Evolutionary conservation across 768 basidiomycete genomes (phyloP).

Genomic region (Piloderma croceum): DNA sequence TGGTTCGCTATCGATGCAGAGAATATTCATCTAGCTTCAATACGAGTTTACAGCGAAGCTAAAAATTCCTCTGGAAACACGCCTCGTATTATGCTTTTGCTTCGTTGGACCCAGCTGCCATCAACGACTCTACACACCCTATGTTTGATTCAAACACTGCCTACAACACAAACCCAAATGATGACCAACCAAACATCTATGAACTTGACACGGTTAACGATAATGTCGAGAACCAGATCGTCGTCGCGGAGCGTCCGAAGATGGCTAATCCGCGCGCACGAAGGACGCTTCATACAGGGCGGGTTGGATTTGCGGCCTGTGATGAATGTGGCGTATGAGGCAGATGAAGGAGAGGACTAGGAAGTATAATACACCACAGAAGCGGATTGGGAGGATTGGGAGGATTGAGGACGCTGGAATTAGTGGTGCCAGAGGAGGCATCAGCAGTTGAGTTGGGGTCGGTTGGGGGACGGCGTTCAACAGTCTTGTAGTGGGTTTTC

Average conservation of each 20-base stretch:
- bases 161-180: slow-evolving; percentile 14
- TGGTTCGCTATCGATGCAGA: slow-evolving; percentile 76
- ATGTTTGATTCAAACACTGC: slow-evolving; percentile 22
- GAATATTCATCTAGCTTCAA: slow-evolving; percentile 75
- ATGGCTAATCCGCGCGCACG: slow-evolving; percentile 61
- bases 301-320: slow-evolving; percentile 67
- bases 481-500: slow-evolving; percentile 55
- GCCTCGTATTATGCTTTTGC: slow-evolving; percentile 60
- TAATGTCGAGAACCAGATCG: slow-evolving; percentile 77
- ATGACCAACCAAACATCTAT: slow-evolving; percentile 61
- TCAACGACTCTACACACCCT: slow-evolving; percentile 32
- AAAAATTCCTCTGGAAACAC: slow-evolving; percentile 40
- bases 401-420: slow-evolving; percentile 71
- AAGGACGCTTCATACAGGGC: slow-evolving; percentile 72
- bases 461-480: slow-evolving; percentile 54
- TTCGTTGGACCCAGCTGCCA: slow-evolving; percentile 54
- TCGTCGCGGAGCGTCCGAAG: slow-evolving; percentile 79
- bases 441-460: slow-evolving; percentile 68
- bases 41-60: slow-evolving; percentile 66
- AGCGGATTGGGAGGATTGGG: slow-evolving; percentile 66
- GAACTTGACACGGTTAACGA: slow-evolving; percentile 87
- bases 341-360: slow-evolving; percentile 66
- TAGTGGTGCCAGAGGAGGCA: slow-evolving; percentile 62
- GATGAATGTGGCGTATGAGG: slow-evolving; percentile 58
- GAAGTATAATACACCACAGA: slow-evolving; percentile 58